Evolutionary conservation across 2,329 filamentous ascomycete species (phyloP), one percentile per base, ranked within the genome.

Genomic region (Nigrograna mackinnonii): DNA sequence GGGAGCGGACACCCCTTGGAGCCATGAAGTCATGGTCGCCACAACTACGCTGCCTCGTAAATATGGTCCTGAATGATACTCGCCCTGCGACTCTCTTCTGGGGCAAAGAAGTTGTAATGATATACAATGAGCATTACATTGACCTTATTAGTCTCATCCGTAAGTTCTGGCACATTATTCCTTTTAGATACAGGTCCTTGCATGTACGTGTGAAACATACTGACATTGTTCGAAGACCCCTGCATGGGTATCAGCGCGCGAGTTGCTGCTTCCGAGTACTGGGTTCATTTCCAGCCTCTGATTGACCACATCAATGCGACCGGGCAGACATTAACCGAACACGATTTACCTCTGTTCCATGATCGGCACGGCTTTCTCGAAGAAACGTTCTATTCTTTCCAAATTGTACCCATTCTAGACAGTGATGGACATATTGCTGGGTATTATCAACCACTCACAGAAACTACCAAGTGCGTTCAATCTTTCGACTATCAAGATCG

Each of bases 381-480:
- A 64, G 88, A 92, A 59, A 83, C 85, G 0, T 91, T 87, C 57
- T 91, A 90, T 65, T 86, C 84, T 11, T 91, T 87, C 83, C 85
- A 83, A 2, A 81, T 91, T 22, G 83, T 91, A 12, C 88, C 88
- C 0, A 71, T 91, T 30, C 76, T 91, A 2, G 85, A 86, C 5
- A 75, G 75, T 9, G 80, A 88, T 38, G 87, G 87, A 2, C 77
- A 79, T 9, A 82, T 90, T 6, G 79, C 86, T 24, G 87, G 86
- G 3, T 68, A 91, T 1, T 90, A 89, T 60, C 89, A 91, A 54
- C 86, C 86, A 1, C 79, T 84, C 0, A 89, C 89, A 48, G 88
- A 92, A 50, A 89, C 89, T 50, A 91, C 88, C 0, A 73, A 83
- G 17, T 78, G 67, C 72, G 86, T 39, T 76, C n/a, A n/a, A 85